Percentiles rank a stretch among this genome's conserved stretches.
These are phyloP conservation scores for Gossypium raimondii DNA, from an alignment of 345 rosid genomes.

Conservation along the genomic window DNA sequence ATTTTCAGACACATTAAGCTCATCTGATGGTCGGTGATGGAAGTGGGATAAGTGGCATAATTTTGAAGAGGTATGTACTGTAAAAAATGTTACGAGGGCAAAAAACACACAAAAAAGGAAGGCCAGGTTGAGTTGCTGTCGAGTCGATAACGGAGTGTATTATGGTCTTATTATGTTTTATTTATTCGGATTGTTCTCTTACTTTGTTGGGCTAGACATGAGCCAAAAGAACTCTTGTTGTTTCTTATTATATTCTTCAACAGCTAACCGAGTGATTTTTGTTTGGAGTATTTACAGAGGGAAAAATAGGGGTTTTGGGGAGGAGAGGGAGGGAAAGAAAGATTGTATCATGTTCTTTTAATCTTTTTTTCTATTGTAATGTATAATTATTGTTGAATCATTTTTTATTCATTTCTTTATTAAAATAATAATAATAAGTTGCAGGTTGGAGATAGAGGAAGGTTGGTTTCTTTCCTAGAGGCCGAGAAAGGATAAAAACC, in stretches of 20 bases:
- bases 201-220: not conserved
- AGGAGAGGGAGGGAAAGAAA: not conserved
- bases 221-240: slow-evolving; percentile 11
- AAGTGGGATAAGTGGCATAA: not conserved
- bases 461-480: no score
- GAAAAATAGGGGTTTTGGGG: not conserved
- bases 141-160: not conserved
- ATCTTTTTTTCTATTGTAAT: not conserved
- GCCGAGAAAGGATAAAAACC: no score
- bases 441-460: no score
- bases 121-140: not conserved
- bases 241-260: slow-evolving; percentile 17
- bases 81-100: not conserved
- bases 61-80: slow-evolving; percentile 17
- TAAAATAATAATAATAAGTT: no score
- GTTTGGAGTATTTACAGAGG: slow-evolving; percentile 4
- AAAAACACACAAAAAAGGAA: not conserved
- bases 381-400: not conserved
- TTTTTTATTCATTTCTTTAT: not conserved
- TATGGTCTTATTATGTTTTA: not conserved
- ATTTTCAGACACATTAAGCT: slow-evolving; percentile 55
- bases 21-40: slow-evolving; percentile 61
- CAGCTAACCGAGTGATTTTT: slow-evolving; percentile 21
- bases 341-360: slow-evolving; percentile 5
- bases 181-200: not conserved